A percentile compares a stretch with the other conserved stretches of the same genome.
Conservation (phyloP, 2,329 filamentous ascomycete genomes). For the Stylonectria norvegica region DNA sequence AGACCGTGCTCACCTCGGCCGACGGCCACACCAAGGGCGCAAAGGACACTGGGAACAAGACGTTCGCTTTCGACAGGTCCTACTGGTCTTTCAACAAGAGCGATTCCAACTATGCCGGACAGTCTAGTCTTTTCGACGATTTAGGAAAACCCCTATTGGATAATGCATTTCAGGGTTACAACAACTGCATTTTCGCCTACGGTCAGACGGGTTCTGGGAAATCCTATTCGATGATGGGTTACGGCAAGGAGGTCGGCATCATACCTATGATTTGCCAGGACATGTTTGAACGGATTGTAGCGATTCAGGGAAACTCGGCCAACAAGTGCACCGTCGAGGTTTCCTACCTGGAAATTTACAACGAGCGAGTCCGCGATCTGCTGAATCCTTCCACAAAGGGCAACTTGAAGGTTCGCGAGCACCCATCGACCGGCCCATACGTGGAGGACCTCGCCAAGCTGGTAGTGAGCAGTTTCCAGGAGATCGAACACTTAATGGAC, state of each 20-base stretch:
- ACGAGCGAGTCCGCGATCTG: conserved; percentile 92
- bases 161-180: conserved; percentile 97
- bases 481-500: conserved; percentile 98
- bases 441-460: conserved; percentile 97
- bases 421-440: conserved; percentile 95
- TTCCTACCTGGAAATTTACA: conserved; percentile 98
- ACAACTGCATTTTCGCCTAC: conserved; percentile 99
- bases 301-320: conserved; percentile 68
- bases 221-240: conserved; percentile 99
- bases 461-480: conserved; percentile 85
- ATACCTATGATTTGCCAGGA: conserved; percentile 96
- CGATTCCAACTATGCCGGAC: conserved; percentile 80
- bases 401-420: conserved; percentile 94
- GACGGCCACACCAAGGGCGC: conserved; percentile 61
- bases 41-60: conserved; percentile 72
- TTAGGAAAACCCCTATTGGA: conserved; percentile 86
- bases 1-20: conserved; percentile 81
- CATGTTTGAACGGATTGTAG: conserved; percentile 86
- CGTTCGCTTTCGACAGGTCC: conserved; percentile 92
- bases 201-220: conserved; percentile 98
- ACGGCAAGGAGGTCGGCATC: conserved; percentile 91
- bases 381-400: conserved; percentile 94
- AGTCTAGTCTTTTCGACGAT: conserved; percentile 84
- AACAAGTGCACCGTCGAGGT: conserved; percentile 92
- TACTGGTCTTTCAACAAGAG: conserved; percentile 96